Evolutionary conservation across 73 alveolate genomes (phyloP).

Genomic region (Tetrahymena elliotti): DNA sequence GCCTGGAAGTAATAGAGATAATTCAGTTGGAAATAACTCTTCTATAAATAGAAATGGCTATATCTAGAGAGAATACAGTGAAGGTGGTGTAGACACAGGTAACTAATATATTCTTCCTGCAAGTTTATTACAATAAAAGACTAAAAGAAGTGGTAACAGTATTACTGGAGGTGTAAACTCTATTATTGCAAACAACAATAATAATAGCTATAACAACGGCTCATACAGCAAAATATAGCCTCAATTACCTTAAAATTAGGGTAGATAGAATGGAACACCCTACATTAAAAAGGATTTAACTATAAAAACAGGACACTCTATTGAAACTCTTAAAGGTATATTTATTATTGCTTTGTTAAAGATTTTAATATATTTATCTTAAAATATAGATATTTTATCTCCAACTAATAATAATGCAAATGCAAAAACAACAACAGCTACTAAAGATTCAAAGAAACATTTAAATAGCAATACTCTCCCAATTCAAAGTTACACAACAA

Average conservation of each 20-base stretch:
- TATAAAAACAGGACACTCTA: constrained; percentile 27
- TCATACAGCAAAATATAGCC: not conserved
- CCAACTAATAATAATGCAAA: not conserved
- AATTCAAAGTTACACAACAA: not conserved
- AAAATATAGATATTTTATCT: not conserved
- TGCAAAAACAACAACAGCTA: not conserved
- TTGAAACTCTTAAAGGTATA: constrained; percentile 23
- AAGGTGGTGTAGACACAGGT: not conserved
- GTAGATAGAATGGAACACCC: not conserved
- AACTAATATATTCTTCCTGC: not conserved
- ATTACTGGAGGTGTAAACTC: not conserved
- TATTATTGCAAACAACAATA: not conserved
- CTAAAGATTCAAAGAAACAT: not conserved
- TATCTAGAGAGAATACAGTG: not conserved
- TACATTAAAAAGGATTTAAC: constrained; percentile 7
- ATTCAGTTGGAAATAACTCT: not conserved
- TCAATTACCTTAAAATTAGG: not conserved
- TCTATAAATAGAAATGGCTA: not conserved
- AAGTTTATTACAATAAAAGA: not conserved
- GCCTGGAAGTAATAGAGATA: not conserved
- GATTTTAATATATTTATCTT: no score
- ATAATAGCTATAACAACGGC: not conserved
- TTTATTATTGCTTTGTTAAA: not conserved
- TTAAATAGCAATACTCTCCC: not conserved
- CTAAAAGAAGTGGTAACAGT: not conserved